These are phyloP conservation scores for Fusarium multiceps DNA, from an alignment of 2,329 filamentous ascomycete species.

Conservation along the genomic window DNA sequence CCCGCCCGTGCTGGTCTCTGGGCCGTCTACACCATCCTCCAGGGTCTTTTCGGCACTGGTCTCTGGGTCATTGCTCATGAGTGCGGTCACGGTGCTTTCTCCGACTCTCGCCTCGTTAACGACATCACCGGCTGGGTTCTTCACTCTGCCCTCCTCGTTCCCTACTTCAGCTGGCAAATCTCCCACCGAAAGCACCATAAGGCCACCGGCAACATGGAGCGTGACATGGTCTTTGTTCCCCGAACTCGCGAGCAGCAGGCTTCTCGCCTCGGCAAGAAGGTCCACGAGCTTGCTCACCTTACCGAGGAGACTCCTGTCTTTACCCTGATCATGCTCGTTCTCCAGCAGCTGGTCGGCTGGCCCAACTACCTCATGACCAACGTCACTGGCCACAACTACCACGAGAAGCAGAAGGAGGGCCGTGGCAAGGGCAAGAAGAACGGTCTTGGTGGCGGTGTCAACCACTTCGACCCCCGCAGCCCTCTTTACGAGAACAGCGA, in stretches of 20 bases:
- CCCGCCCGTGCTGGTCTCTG: slow-evolving; percentile 73
- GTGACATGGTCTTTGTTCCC: slow-evolving; percentile 99
- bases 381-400: slow-evolving; percentile 95
- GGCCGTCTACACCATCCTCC: slow-evolving; percentile 77
- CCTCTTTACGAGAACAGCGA: slow-evolving; percentile 94
- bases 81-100: slow-evolving; percentile 97
- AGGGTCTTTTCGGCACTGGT: slow-evolving; percentile 93
- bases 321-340: slow-evolving; percentile 78
- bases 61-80: slow-evolving; percentile 98
- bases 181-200: slow-evolving; percentile 99
- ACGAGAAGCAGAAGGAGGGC: slow-evolving; percentile 90
- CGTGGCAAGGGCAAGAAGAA: slow-evolving; percentile 94
- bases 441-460: slow-evolving; percentile 82
- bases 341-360: slow-evolving; percentile 94
- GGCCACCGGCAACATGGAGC: slow-evolving; percentile 95
- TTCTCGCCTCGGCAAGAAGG: slow-evolving; percentile 75
- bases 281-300: slow-evolving; percentile 87
- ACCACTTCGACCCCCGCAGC: slow-evolving; percentile 91
- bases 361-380: slow-evolving; percentile 91
- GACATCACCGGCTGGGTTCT: slow-evolving; percentile 92
- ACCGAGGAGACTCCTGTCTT: slow-evolving; percentile 93
- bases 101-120: slow-evolving; percentile 88
- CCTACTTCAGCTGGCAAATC: slow-evolving; percentile 99
- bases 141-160: slow-evolving; percentile 89
- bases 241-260: slow-evolving; percentile 88